A percentile compares a stretch with the other conserved stretches of the same genome.
Conservation (phyloP, 2,329 filamentous ascomycete genomes). For the Cordyceps pruinosa region DNA sequence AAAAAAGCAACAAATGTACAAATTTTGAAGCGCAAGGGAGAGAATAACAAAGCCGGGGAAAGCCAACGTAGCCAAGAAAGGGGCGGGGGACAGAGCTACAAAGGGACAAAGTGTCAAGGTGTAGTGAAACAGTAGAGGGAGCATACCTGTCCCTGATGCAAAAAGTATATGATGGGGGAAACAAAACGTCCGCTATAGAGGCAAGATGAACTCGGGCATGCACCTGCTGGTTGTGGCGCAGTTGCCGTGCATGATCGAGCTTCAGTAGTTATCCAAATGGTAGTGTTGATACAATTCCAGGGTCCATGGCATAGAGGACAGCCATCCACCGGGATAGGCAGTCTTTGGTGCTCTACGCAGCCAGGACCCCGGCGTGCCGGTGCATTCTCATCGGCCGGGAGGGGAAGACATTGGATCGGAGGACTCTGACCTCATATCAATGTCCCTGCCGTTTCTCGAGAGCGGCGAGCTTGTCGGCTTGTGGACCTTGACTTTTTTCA, state of each 20-base stretch:
- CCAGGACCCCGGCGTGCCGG: neutral
- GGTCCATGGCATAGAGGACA: neutral
- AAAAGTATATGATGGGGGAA: constrained; percentile 7
- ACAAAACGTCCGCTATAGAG: neutral
- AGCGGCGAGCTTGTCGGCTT: constrained; percentile 44
- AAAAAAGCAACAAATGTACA: neutral
- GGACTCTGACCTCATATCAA: constrained; percentile 49
- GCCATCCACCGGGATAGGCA: neutral
- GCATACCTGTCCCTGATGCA: constrained; percentile 10
- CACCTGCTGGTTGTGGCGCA: neutral
- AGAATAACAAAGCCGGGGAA: constrained; percentile 1
- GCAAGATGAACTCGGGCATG: neutral
- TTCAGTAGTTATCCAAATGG: constrained; percentile 9
- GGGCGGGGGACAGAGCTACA: neutral
- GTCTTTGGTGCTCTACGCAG: neutral
- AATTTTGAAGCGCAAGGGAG: neutral
- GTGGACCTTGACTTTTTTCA: constrained; percentile 37
- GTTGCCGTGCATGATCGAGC: neutral
- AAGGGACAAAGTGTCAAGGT: neutral
- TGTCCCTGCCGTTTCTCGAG: constrained; percentile 42
- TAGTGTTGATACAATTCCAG: neutral
- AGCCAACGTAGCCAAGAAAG: constrained; percentile 3
- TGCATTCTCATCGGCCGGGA: constrained; percentile 21
- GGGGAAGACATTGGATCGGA: constrained; percentile 51
- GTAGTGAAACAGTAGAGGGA: neutral